phyloP scores from a whole-genome alignment of 2,329 filamentous ascomycete genomes.

The Curvularia verruculosa region DNA sequence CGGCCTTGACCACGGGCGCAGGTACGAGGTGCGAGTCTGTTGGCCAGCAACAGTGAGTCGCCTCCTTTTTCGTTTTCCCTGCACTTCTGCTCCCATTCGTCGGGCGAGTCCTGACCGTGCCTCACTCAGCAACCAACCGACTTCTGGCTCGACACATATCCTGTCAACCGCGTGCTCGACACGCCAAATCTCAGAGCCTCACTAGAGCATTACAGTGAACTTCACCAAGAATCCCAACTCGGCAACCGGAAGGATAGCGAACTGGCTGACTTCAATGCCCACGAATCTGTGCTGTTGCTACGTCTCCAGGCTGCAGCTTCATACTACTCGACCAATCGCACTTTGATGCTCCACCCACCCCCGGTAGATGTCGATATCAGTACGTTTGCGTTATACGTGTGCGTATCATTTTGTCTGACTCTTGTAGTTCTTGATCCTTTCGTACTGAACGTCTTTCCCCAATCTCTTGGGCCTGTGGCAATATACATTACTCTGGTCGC shows the following conservation, averaged over 20 bases:
- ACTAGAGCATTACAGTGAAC: constrained; percentile 66
- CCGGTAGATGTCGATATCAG: constrained; percentile 77
- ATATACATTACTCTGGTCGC: constrained; percentile 70
- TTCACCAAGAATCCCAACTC: constrained; percentile 48
- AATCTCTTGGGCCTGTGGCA: constrained; percentile 74
- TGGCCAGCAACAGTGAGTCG: constrained; percentile 85
- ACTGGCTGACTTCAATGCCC: constrained; percentile 8
- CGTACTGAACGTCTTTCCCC: constrained; percentile 77
- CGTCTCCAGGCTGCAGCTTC: constrained; percentile 78
- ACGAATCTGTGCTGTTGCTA: constrained; percentile 69
- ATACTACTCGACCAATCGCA: constrained; percentile 77
- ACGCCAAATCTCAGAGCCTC: constrained; percentile 68
- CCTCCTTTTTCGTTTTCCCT: background rate
- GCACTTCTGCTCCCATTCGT: constrained; percentile 1
- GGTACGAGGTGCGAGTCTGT: constrained; percentile 91
- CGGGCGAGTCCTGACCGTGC: constrained; percentile 22
- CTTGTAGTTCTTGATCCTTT: constrained; percentile 79
- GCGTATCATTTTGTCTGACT: constrained; percentile 21
- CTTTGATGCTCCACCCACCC: constrained; percentile 76
- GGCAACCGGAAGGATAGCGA: constrained; percentile 8
- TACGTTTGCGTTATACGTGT: constrained; percentile 33
- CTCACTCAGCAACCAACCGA: constrained; percentile 87
- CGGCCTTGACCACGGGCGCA: constrained; percentile 69
- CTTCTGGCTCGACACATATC: constrained; percentile 72
- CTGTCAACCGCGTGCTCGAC: constrained; percentile 66